Conservation (phyloP, 1,139 yeast species). For the Kodamaea alishanica region DNA sequence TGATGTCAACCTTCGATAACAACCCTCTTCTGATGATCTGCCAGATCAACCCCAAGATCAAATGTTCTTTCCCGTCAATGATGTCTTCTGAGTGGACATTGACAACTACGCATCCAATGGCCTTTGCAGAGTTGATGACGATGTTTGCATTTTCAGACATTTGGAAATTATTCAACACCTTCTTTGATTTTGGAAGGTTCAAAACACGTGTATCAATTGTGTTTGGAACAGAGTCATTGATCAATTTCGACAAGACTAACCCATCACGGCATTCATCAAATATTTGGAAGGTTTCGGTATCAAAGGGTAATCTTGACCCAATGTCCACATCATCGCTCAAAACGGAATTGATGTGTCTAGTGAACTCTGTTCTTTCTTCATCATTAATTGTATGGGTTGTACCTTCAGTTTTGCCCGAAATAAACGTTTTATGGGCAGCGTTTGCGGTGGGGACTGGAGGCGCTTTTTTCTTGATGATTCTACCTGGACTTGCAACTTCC, state of each 20-base stretch:
- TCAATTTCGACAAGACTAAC: conserved; percentile 83
- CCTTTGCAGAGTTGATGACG: conserved; percentile 96
- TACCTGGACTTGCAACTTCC: conserved; percentile 24
- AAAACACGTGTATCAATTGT: conserved; percentile 97
- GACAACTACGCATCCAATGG: conserved; percentile 96
- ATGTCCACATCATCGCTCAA: conserved; percentile 86
- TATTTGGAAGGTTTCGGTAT: conserved; percentile 89
- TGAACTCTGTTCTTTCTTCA: conserved; percentile 93
- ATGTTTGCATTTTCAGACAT: conserved; percentile 97
- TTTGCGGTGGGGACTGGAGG: conserved; percentile 47
- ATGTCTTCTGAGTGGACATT: conserved; percentile 97
- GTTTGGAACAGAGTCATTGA: conserved; percentile 96
- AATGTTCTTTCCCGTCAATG: conserved; percentile 94
- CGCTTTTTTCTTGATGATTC: conserved; percentile 15
- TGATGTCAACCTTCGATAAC: conserved; percentile 90
- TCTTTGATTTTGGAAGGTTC: conserved; percentile 72
- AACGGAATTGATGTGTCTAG: conserved; percentile 91
- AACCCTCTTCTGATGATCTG: conserved; percentile 96
- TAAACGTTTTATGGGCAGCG: conserved; percentile 68
- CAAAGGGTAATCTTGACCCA: conserved; percentile 84
- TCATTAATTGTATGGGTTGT: conserved; percentile 97
- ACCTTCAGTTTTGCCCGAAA: conserved; percentile 78
- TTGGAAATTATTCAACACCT: conserved; percentile 86
- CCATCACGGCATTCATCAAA: conserved; percentile 98
- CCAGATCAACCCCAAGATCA: conserved; percentile 95